A percentile compares a stretch with the other conserved stretches of the same genome.
These are phyloP conservation scores for Entelexis sorbosivorans DNA, from an alignment of 1,139 yeast species.

Conservation along the genomic window DNA sequence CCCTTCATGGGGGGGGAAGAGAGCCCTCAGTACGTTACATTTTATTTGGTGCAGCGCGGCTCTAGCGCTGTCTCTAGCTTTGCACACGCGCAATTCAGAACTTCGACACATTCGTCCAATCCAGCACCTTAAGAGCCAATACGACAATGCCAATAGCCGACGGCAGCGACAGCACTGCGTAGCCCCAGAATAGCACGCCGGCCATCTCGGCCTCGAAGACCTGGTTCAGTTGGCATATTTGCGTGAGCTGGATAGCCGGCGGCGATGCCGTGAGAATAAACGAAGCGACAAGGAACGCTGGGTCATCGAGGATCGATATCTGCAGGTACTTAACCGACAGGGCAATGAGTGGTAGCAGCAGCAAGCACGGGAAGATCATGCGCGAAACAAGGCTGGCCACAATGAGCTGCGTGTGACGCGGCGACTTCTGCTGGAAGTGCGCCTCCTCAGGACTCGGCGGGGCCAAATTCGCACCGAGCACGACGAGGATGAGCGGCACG, in stretches of 20 bases:
- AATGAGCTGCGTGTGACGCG: slow-evolving; percentile 48
- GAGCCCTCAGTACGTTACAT: too few species aligned
- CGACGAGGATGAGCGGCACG: slow-evolving; percentile 62
- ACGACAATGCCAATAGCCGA: slow-evolving; percentile 67
- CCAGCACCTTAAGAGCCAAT: slow-evolving; percentile 52
- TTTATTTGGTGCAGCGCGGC: too few species aligned
- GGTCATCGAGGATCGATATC: slow-evolving; percentile 69
- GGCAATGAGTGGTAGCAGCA: slow-evolving; percentile 59
- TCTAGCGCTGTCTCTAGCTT: too few species aligned
- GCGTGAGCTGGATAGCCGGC: slow-evolving; percentile 76
- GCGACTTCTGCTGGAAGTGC: slow-evolving; percentile 34
- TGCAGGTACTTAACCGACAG: slow-evolving; percentile 52
- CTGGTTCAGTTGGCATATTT: slow-evolving; percentile 66
- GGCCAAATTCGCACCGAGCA: slow-evolving; percentile 45
- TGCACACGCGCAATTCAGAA: too few species aligned
- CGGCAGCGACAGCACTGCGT: slow-evolving; percentile 64
- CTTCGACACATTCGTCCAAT: slow-evolving; percentile 34
- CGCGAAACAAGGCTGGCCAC: slow-evolving; percentile 59
- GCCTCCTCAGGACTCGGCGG: slow-evolving; percentile 25
- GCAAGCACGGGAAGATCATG: slow-evolving; percentile 63
- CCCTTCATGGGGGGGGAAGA: too few species aligned
- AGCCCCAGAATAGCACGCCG: slow-evolving; percentile 80
- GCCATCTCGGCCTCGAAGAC: slow-evolving; percentile 76
- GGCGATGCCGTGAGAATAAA: slow-evolving; percentile 69
- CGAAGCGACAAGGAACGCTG: slow-evolving; percentile 66